Percentiles rank a stretch among this genome's conserved stretches.
These are phyloP conservation scores for Colletotrichum shisoi DNA, from an alignment of 2,329 filamentous ascomycete genomes.

Conservation along the genomic window DNA sequence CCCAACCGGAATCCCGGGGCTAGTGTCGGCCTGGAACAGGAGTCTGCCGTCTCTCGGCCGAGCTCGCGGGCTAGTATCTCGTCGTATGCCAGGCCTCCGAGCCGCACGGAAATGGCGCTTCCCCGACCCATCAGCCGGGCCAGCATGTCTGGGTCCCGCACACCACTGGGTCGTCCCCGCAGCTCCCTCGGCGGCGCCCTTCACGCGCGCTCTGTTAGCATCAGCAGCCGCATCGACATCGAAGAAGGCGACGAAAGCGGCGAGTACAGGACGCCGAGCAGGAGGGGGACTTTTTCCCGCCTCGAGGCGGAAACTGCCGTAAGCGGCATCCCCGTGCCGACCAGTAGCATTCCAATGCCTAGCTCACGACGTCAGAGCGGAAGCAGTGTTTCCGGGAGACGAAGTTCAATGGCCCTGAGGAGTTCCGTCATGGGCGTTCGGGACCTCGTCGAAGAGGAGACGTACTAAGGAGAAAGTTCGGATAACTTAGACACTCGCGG, in stretches of 20 bases:
- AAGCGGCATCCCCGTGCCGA: slow-evolving; percentile 53
- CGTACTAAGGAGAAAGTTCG: slow-evolving; percentile 52
- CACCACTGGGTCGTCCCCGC: slow-evolving; percentile 72
- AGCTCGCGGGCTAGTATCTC: slow-evolving; percentile 75
- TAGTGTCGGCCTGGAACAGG: slow-evolving; percentile 47
- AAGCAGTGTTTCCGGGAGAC: slow-evolving; percentile 42
- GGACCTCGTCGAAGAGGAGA: slow-evolving; percentile 63
- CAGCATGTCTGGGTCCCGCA: slow-evolving; percentile 67
- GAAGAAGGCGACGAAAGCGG: slow-evolving; percentile 55
- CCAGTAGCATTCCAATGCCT: slow-evolving; percentile 59
- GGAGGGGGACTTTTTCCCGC: slow-evolving; percentile 62
- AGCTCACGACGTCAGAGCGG: slow-evolving; percentile 55
- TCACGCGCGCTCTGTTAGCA: slow-evolving; percentile 65
- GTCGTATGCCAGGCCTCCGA: slow-evolving; percentile 62
- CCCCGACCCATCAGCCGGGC: slow-evolving; percentile 71
- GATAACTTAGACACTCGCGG: neutral
- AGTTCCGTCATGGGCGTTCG: slow-evolving; percentile 44
- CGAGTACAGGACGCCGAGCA: slow-evolving; percentile 61
- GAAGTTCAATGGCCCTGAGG: slow-evolving; percentile 50
- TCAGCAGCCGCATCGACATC: slow-evolving; percentile 61
- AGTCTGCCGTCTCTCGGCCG: slow-evolving; percentile 66
- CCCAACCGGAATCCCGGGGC: slow-evolving; percentile 62
- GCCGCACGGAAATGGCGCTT: slow-evolving; percentile 62
- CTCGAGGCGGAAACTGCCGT: slow-evolving; percentile 53
- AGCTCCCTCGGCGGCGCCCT: slow-evolving; percentile 65